Base-by-base conservation (phyloP, 345 rosid genomes). In the Eucalyptus urophylla region DNA sequence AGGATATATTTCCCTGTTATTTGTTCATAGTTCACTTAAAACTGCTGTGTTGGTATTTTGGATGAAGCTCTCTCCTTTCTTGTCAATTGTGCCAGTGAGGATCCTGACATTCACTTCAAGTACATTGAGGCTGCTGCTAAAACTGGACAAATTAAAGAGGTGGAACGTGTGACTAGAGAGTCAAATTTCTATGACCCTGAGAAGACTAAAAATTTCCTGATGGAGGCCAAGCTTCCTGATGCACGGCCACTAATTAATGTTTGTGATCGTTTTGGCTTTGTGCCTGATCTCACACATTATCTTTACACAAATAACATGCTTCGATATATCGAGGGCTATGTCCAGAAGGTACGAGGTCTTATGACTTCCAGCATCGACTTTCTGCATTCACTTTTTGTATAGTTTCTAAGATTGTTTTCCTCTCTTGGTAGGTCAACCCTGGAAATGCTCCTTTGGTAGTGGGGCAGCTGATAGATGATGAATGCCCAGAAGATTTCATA, bases 161-260 rank as follows among this genome's bases (percentile, higher is more conserved):
- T 98, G 90, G 99, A 98, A 94, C 99, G 99, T 37, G 99, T 98
- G 87, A 97, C 99, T 81, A 95, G 99, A 89, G 99, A 98, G 88
- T 97, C 99, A 44, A 97, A 96, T 88, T 97, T 96, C 90, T 98
- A 98, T 91, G 99, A 98, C 88, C 94, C 99, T 88, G 99, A 96
- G 91, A 98, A 98, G 95, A 95, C 99, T 3, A 98, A 97, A 92
- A 98, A 97, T 94, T 98, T 98, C 90, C 92, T 98, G 91, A 98
- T 97, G 99, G 99, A 98, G 93, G 98, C 98, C 91, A 96, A 98
- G 90, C 99, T 98, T 92, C 99, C 99, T 65, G 99, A 98, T 90
- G 99, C 99, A 53, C 93, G 99, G 88, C 99, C 99, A 29, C 90
- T 97, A 90, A 97, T 97, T 89, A 97, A 97, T 95, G 99, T 97